A percentile compares a stretch with the other conserved stretches of the same genome.
Evolutionary conservation across 176 grass and related monocot species (phyloP).

Genomic region (Cymbopogon citratus): DNA sequence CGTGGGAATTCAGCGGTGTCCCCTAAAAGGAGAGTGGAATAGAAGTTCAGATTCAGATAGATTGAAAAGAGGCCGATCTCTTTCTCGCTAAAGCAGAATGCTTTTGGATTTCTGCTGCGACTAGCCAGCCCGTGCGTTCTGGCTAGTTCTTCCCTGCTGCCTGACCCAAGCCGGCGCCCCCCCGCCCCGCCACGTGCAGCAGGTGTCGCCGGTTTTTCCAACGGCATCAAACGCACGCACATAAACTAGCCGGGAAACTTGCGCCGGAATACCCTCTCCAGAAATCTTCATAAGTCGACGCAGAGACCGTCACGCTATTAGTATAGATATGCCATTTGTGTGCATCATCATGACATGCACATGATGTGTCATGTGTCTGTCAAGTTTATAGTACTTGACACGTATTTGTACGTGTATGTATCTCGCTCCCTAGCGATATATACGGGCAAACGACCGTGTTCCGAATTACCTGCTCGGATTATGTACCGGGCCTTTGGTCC

Average conservation of each 20-base stretch:
- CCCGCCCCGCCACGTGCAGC: neutral
- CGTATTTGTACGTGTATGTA: neutral
- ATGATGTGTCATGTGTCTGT: neutral
- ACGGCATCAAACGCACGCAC: neutral
- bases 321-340: neutral
- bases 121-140: neutral
- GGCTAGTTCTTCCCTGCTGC: neutral
- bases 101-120: neutral
- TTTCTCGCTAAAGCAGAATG: neutral
- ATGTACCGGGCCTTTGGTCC: neutral
- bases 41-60: neutral
- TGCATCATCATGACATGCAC: slow-evolving; percentile 23
- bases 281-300: neutral
- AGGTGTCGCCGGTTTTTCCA: slow-evolving; percentile 11
- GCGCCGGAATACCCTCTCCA: neutral
- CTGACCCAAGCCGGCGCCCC: neutral
- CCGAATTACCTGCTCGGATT: neutral
- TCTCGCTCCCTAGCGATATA: neutral
- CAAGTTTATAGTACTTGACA: too few species aligned
- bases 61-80: neutral
- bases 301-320: neutral
- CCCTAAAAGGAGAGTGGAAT: slow-evolving; percentile 20
- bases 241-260: neutral
- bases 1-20: slow-evolving; percentile 20
- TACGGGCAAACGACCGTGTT: too few species aligned